Evolutionary conservation across 768 basidiomycete species (phyloP).

Genomic region (Tricholoma sp.): DNA sequence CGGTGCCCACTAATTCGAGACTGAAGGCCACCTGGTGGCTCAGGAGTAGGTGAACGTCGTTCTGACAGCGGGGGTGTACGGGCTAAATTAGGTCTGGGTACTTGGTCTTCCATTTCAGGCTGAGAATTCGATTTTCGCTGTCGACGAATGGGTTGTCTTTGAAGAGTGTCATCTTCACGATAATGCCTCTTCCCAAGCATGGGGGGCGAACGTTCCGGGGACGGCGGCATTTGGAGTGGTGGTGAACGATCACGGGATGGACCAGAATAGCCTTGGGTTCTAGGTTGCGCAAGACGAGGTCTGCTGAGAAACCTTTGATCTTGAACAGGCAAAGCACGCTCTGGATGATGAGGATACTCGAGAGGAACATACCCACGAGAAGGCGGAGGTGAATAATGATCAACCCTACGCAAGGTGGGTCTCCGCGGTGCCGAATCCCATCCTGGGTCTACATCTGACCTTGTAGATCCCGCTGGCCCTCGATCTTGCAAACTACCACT

Average conservation of each 20-base stretch:
- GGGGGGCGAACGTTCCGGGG: not conserved
- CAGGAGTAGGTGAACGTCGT: constrained; percentile 19
- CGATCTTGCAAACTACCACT: not conserved
- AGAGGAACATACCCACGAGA: too few species aligned
- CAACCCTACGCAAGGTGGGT: not conserved
- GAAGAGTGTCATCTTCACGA: constrained; percentile 13
- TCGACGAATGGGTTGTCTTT: constrained; percentile 17
- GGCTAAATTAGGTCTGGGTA: not conserved
- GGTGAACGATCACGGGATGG: constrained; percentile 1
- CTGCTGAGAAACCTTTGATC: not conserved
- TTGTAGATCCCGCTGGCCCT: not conserved
- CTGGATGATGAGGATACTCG: not conserved
- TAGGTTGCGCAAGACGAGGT: not conserved
- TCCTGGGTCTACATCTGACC: not conserved
- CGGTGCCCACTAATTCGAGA: constrained; percentile 10
- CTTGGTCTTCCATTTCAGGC: not conserved
- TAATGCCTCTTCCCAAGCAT: constrained; percentile 16
- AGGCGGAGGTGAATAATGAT: constrained; percentile 14
- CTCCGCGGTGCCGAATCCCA: not conserved
- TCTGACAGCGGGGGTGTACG: constrained; percentile 1
- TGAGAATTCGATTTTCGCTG: constrained; percentile 9
- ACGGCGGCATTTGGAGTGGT: not conserved
- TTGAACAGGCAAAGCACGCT: not conserved
- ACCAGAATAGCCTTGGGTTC: not conserved
- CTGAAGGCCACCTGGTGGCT: constrained; percentile 10